Percentiles rank a stretch among this genome's conserved stretches.
Evolutionary conservation across 768 basidiomycete genomes (phyloP).

Genomic region (Pisolithus microcarpus): DNA sequence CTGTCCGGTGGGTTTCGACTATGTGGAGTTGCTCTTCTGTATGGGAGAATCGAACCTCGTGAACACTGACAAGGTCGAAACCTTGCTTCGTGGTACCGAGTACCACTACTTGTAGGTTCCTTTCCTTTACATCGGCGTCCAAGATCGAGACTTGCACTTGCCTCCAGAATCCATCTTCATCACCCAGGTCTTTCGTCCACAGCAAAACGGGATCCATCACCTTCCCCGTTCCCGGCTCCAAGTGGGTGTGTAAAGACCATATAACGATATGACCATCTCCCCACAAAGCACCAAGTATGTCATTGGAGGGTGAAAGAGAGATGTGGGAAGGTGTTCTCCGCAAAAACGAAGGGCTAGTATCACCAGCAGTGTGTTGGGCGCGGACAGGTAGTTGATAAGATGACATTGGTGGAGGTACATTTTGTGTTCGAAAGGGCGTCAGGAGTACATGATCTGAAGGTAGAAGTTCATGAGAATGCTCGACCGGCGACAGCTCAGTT

Average conservation of each 20-base stretch:
- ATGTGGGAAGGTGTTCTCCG: slow-evolving; percentile 57
- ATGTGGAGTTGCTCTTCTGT: neutral
- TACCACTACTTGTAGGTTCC: slow-evolving; percentile 21
- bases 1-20: slow-evolving; percentile 4
- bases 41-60: slow-evolving; percentile 12
- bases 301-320: slow-evolving; percentile 49
- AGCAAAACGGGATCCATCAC: slow-evolving; percentile 47
- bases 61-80: slow-evolving; percentile 29
- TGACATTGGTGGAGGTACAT: slow-evolving; percentile 98
- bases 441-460: slow-evolving; percentile 62
- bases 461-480: neutral
- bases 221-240: slow-evolving; percentile 50
- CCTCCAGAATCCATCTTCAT: slow-evolving; percentile 17
- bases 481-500: slow-evolving; percentile 20
- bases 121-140: neutral
- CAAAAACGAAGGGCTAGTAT: neutral
- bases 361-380: neutral
- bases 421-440: slow-evolving; percentile 90
- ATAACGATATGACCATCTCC: slow-evolving; percentile 60
- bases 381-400: slow-evolving; percentile 42
- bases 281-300: slow-evolving; percentile 63
- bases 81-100: slow-evolving; percentile 34
- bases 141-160: slow-evolving; percentile 28
- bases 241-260: slow-evolving; percentile 61
- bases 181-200: slow-evolving; percentile 26